Evolutionary conservation across 805 yeast species (phyloP).

Genomic region (Wickerhamomyces ciferrii): DNA sequence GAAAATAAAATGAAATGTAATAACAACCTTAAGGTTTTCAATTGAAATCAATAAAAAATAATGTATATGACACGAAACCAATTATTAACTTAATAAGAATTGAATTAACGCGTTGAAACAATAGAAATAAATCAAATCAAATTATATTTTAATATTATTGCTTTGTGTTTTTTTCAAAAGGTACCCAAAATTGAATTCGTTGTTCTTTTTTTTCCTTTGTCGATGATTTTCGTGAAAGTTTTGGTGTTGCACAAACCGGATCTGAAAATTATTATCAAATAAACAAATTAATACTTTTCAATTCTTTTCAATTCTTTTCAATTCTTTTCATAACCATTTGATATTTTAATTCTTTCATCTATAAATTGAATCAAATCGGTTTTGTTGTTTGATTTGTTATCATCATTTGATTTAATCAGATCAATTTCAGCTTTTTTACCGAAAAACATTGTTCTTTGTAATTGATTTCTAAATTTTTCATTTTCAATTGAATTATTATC

Average conservation of each 20-base stretch:
- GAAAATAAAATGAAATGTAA: too few relatives aligned
- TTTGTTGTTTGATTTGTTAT: not conserved
- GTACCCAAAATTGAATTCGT: not conserved
- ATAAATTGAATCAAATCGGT: not conserved
- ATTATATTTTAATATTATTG: too few relatives aligned
- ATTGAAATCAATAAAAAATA: not conserved
- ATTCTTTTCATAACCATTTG: too few relatives aligned
- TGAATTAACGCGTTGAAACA: too few relatives aligned
- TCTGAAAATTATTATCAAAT: not conserved
- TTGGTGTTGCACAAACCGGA: not conserved
- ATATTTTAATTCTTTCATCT: too few relatives aligned
- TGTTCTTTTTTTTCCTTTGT: not conserved
- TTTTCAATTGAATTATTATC: not conserved
- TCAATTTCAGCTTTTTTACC: constrained; percentile 60
- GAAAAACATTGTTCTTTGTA: constrained; percentile 52
- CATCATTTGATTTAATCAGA: constrained; percentile 17
- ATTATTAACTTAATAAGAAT: too few relatives aligned
- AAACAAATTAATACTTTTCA: too few relatives aligned
- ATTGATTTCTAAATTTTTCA: constrained; percentile 18
- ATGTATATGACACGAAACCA: too few relatives aligned
- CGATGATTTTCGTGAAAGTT: not conserved
- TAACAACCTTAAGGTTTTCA: too few relatives aligned
- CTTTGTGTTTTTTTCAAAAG: not conserved
- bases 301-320: too few relatives aligned
- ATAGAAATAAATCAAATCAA: too few relatives aligned